These are phyloP conservation scores for Thermochaetoides thermophila DNA, from an alignment of 495 filamentous ascomycete species.

Conservation along the genomic window DNA sequence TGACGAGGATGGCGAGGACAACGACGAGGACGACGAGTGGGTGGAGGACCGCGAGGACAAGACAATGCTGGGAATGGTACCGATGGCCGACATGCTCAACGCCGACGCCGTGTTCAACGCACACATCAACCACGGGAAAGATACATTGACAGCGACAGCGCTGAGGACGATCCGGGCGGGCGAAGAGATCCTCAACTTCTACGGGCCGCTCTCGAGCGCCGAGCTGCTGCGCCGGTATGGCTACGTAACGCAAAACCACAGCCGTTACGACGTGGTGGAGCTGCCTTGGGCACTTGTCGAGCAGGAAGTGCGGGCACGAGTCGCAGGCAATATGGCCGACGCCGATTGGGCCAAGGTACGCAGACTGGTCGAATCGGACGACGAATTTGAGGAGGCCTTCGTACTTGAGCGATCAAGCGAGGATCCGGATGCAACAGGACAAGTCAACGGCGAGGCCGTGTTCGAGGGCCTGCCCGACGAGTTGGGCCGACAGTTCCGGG, in stretches of 20 bases:
- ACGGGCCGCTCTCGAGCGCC: slow-evolving; percentile 65
- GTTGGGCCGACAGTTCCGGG: slow-evolving; percentile 22
- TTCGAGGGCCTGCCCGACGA: slow-evolving; percentile 24
- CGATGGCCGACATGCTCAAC: slow-evolving; percentile 84
- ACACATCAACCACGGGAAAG: slow-evolving; percentile 56
- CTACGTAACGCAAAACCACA: slow-evolving; percentile 67
- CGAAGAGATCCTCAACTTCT: slow-evolving; percentile 85
- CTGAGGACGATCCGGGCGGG: slow-evolving; percentile 49
- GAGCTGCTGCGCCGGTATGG: slow-evolving; percentile 82
- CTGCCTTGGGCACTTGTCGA: slow-evolving; percentile 44
- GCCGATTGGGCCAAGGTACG: slow-evolving; percentile 24
- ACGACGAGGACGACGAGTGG: slow-evolving; percentile 42
- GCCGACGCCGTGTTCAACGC: slow-evolving; percentile 76
- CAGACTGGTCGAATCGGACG: slow-evolving; percentile 15
- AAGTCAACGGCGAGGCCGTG: slow-evolving; percentile 14
- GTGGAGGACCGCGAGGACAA: slow-evolving; percentile 55
- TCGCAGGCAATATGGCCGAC: slow-evolving; percentile 20
- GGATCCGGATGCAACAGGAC: slow-evolving; percentile 23
- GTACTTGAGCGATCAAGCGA: slow-evolving; percentile 29
- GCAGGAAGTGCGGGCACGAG: slow-evolving; percentile 22
- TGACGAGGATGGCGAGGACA: slow-evolving; percentile 34
- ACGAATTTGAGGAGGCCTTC: slow-evolving; percentile 30
- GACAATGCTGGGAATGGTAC: slow-evolving; percentile 68
- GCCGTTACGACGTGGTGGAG: slow-evolving; percentile 70
- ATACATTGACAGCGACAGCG: slow-evolving; percentile 48